phyloP scores from a whole-genome alignment of 2,329 filamentous ascomycete species.

The Diplodia scrobiculata region DNA sequence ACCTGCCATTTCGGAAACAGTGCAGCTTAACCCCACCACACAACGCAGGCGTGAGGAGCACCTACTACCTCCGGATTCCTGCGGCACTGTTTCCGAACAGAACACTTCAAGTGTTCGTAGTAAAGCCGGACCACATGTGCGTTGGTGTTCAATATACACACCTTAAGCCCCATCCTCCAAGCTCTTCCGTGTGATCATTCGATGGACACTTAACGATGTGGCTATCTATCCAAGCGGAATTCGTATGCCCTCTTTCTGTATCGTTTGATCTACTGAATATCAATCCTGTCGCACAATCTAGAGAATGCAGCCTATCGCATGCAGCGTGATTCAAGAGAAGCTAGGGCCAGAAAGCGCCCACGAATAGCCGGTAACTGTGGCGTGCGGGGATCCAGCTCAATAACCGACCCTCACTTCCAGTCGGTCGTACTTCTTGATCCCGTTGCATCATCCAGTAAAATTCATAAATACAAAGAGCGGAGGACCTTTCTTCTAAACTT shows the following conservation, averaged over 20 bases:
- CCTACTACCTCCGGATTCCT: neutral
- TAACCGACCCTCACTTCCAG: neutral
- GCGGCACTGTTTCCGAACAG: neutral
- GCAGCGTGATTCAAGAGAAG: constrained; percentile 38
- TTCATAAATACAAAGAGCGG: too few species aligned
- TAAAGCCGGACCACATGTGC: neutral
- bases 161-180: constrained; percentile 51
- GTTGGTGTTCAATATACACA: constrained; percentile 39
- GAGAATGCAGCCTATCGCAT: neutral
- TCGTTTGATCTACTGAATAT: neutral
- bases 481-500: too few species aligned
- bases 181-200: constrained; percentile 48
- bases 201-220: constrained; percentile 45
- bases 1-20: neutral
- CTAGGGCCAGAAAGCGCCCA: constrained; percentile 53
- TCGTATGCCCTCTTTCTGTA: neutral
- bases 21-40: neutral
- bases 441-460: too few species aligned
- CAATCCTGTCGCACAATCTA: neutral
- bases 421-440: too few species aligned
- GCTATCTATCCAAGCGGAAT: constrained; percentile 36
- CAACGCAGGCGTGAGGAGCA: neutral
- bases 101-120: neutral
- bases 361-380: neutral
- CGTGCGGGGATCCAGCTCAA: neutral